Evolutionary conservation across 2,329 filamentous ascomycete species (phyloP), one percentile per base, ranked within the genome.

Genomic region (Byssoonygena ceratinophila): DNA sequence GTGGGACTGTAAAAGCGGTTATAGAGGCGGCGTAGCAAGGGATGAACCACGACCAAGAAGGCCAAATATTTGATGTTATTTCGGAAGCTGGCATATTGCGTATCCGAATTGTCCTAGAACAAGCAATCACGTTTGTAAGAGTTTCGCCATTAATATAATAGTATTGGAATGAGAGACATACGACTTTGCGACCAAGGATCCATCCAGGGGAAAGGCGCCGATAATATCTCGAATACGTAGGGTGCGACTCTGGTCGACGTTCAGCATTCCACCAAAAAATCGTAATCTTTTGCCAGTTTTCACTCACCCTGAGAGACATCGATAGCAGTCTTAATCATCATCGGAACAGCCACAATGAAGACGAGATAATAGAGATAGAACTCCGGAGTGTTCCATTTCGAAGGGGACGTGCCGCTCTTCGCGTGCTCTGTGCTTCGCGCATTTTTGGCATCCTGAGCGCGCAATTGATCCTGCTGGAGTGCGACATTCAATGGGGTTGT

Each of bases 261-360:
- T 46, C 36, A 51, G 36, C 36, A 25, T 27, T 9, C 14, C 45
- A 6, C 14, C 20, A 7, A 11, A 12, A 14, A 23, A 1, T 14
- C 16, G 16, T 9, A 29, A 29, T 29, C 9, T n/a, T 31, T 16
- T 37, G 8, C 9, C 6, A 41, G 25, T 25, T 27, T 18, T 46
- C 29, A 74, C 76, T 54, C 69, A 90, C 90, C 78, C 70, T 83
- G 79, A 22, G 92, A 98, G 43, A 94, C 88, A 70, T 87, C 80
- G 59, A 89, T 86, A 8, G 85, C 83, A n/a, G 84, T 76, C 74
- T 88, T 94, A 70, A 95, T 88, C 90, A 98, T 98, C 62, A 82
- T 78, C 7, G 88, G 87, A 23, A 97, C 76, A 52, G 75, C 76
- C 4, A 79, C 64, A 27, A 76, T 56, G 60, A 96, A 79, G 59